These are phyloP conservation scores for Cucurbita ficifolia DNA, from an alignment of 306 rosid genomes.

Conservation along the genomic window DNA sequence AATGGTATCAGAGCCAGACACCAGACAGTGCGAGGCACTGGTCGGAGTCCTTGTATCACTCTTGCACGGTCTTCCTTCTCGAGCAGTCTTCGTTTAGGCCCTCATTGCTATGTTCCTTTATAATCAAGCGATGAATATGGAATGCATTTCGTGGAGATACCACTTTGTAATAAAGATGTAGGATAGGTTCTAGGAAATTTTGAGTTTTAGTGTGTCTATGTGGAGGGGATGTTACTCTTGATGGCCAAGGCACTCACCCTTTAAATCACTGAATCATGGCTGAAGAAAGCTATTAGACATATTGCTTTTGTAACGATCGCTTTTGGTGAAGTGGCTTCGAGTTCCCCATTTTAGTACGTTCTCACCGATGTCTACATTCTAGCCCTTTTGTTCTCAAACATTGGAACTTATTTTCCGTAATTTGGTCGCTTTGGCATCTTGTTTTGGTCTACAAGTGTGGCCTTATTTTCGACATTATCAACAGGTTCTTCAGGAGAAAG, in stretches of 20 bases:
- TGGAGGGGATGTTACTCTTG: not conserved
- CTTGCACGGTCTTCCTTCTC: not conserved
- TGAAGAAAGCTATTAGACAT: not conserved
- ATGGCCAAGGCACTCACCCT: not conserved
- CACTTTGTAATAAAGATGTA: not conserved
- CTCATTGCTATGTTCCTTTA: not conserved
- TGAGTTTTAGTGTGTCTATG: not conserved
- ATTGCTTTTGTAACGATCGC: not conserved
- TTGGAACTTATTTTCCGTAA: no score
- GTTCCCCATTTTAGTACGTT: not conserved
- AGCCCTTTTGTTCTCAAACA: not conserved
- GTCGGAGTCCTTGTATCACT: not conserved
- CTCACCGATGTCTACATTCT: not conserved
- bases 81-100: no score
- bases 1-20: no score
- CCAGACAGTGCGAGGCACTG: no score
- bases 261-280: not conserved
- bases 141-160: not conserved
- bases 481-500: constrained; percentile 86
- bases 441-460: not conserved
- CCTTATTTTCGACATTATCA: constrained; percentile 5
- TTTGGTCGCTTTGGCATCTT: not conserved
- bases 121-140: not conserved
- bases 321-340: not conserved
- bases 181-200: not conserved